A percentile compares a stretch with the other conserved stretches of the same genome.
phyloP scores from a whole-genome alignment of 768 basidiomycete genomes.

The Imleria badia region DNA sequence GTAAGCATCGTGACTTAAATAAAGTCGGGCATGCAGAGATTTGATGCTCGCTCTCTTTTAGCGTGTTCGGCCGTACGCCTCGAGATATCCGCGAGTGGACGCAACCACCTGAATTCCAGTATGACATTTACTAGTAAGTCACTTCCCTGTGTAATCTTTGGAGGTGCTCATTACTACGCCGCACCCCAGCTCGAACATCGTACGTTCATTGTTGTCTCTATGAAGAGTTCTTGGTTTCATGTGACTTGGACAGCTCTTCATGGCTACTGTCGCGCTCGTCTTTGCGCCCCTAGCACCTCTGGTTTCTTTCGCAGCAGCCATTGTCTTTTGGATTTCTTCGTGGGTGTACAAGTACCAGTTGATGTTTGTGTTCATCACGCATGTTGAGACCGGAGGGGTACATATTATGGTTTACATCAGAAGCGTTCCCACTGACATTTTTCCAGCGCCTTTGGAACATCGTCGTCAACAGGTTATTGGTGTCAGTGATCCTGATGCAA shows the following conservation, averaged over 20 bases:
- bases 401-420: slow-evolving; percentile 29
- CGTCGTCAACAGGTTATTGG: slow-evolving; percentile 84
- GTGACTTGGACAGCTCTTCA: slow-evolving; percentile 57
- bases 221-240: slow-evolving; percentile 4
- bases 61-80: slow-evolving; percentile 83
- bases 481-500: slow-evolving; percentile 85
- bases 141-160: background rate
- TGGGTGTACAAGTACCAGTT: slow-evolving; percentile 96
- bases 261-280: slow-evolving; percentile 90
- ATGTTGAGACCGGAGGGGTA: slow-evolving; percentile 92
- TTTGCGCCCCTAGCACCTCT: slow-evolving; percentile 95
- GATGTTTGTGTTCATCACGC: slow-evolving; percentile 89
- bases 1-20: slow-evolving; percentile 37
- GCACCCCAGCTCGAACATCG: slow-evolving; percentile 51
- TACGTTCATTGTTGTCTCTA: slow-evolving; percentile 29
- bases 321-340: slow-evolving; percentile 86
- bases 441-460: slow-evolving; percentile 88
- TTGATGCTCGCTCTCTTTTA: slow-evolving; percentile 27
- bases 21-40: background rate
- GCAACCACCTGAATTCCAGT: slow-evolving; percentile 87
- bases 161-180: background rate
- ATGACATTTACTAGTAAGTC: slow-evolving; percentile 78
- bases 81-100: slow-evolving; percentile 90
- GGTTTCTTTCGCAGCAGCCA: slow-evolving; percentile 75
- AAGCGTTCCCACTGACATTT: background rate